A percentile compares a stretch with the other conserved stretches of the same genome.
These are phyloP conservation scores for Buxus sempervirens DNA, from an alignment of 164 flowering plant species.

Conservation along the genomic window DNA sequence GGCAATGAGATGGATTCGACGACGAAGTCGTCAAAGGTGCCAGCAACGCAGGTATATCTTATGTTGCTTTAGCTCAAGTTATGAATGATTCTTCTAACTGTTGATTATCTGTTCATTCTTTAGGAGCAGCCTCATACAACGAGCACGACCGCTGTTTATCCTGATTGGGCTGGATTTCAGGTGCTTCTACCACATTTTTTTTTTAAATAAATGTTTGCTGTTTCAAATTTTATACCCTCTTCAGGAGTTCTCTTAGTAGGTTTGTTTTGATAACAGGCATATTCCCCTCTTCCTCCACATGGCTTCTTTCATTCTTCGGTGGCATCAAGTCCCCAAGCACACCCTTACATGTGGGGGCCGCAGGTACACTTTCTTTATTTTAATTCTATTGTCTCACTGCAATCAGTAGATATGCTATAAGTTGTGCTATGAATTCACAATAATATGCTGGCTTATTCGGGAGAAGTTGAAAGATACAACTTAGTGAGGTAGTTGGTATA, in stretches of 20 bases:
- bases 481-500: too few relatives aligned
- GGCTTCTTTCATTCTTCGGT: constrained; percentile 51
- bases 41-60: constrained; percentile 50
- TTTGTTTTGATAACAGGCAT: constrained; percentile 51
- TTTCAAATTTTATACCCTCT: background rate
- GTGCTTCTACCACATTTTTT: constrained; percentile 19
- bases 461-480: background rate
- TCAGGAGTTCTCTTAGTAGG: background rate
- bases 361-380: constrained; percentile 51
- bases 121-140: constrained; percentile 70
- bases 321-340: constrained; percentile 92
- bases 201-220: background rate
- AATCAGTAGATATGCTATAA: background rate
- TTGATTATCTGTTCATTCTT: constrained; percentile 8
- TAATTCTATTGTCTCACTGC: background rate
- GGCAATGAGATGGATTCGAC: constrained; percentile 64
- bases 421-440: background rate
- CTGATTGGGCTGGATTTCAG: constrained; percentile 95
- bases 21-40: constrained; percentile 54
- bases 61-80: too few relatives aligned
- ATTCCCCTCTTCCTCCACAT: constrained; percentile 85
- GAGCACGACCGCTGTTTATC: constrained; percentile 48
- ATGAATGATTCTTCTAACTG: background rate
- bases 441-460: background rate
- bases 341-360: constrained; percentile 98